Conservation (phyloP, 805 yeast species). For the Wickerhamiella spandovensis region DNA sequence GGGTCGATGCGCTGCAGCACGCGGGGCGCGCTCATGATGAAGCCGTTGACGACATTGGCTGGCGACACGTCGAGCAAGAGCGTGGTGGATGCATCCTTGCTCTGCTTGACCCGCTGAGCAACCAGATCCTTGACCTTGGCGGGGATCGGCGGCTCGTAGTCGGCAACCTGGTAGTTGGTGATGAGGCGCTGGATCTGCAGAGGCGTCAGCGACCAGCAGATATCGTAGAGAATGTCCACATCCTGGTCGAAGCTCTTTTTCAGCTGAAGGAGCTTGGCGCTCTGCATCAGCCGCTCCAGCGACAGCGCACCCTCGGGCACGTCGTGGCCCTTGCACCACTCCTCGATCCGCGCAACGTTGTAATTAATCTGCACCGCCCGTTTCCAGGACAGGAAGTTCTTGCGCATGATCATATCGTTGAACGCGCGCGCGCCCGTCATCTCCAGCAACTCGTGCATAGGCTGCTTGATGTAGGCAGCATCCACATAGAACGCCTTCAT, state of each 20-base stretch:
- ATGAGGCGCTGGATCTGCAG: slow-evolving; percentile 90
- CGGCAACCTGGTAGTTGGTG: slow-evolving; percentile 80
- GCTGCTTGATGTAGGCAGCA: slow-evolving; percentile 69
- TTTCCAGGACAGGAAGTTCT: slow-evolving; percentile 92
- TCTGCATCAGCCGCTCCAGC: slow-evolving; percentile 78
- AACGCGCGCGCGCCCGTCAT: slow-evolving; percentile 88
- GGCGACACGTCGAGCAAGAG: slow-evolving; percentile 29
- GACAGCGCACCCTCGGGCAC: slow-evolving; percentile 76
- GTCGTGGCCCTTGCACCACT: slow-evolving; percentile 94
- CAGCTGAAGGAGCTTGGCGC: slow-evolving; percentile 83
- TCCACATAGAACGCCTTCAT: slow-evolving; percentile 86
- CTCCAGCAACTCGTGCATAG: slow-evolving; percentile 66
- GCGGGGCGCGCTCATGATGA: slow-evolving; percentile 34
- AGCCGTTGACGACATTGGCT: slow-evolving; percentile 28
- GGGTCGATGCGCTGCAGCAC: slow-evolving; percentile 53
- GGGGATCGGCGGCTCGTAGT: slow-evolving; percentile 85
- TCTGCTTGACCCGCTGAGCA: slow-evolving; percentile 33
- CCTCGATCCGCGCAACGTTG: slow-evolving; percentile 91
- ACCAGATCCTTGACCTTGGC: slow-evolving; percentile 67
- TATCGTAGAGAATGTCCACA: slow-evolving; percentile 82
- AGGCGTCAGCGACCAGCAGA: slow-evolving; percentile 87
- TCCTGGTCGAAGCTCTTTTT: slow-evolving; percentile 82
- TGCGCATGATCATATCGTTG: slow-evolving; percentile 88
- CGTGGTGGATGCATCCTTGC: slow-evolving; percentile 31
- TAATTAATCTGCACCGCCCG: slow-evolving; percentile 94